Evolutionary conservation across 805 yeast species (phyloP), one percentile per base, ranked within the genome.

Genomic region (Candida xiaguanensis): DNA sequence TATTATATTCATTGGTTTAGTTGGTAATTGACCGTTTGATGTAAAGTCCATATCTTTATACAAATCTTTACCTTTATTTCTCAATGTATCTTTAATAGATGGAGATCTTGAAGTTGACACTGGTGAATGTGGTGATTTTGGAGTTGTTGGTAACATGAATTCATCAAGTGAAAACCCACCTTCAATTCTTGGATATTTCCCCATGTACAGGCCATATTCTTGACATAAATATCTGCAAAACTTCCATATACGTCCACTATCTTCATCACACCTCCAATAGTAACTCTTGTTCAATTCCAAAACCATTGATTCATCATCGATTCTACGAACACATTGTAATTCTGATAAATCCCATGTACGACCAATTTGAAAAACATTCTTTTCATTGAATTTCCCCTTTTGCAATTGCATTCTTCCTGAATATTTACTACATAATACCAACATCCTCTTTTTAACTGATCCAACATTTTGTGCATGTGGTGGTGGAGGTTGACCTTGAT

Each of bases 321-420:
- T 72, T 40, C 75, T 69, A 23, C 80, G 78, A 2, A 90, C 58
- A 31, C 61, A 58, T 3, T 69, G 58, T 46, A 91, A 65, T 49
- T 86, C 95, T 43, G 77, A 85, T 51, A 91, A 64, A 45, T 78
- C 80, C 98, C 98, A 90, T 2, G 95, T 84, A 52, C 96, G 75
- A 23, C 98, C 98, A 37, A 90, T 86, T 61, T 90, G 97, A 51
- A 85, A 78, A 1, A 80, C 59, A 1, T 85, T 82, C 49, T 85
- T 85, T 26, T 50, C 55, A 49, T 84, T 83, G 56, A 78, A 88
- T 51, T 95, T 80, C 2, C 95, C 96, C 60, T 91, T 90, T 56
- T 89, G 96, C 9, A 90, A 51, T 41, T 80, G 71, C 23, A 85
- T 81, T 18, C 83, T 63, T 0, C 91, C 91, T 5, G 81, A 72